Evolutionary conservation across 202 grass and related monocot species (phyloP).

Genomic region (Sporobolus alterniflorus): DNA sequence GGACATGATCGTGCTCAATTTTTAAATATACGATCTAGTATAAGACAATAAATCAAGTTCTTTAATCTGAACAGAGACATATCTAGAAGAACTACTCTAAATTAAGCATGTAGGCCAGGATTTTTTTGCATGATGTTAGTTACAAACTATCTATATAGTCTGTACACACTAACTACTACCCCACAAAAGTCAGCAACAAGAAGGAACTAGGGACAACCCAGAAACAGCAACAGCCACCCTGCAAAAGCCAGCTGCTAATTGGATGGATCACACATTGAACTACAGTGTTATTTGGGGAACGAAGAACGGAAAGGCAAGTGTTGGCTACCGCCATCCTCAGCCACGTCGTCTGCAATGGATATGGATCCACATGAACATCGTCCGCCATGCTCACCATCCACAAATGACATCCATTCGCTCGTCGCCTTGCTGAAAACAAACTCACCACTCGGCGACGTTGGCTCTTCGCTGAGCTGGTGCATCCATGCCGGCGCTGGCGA

Average conservation of each 20-base stretch:
- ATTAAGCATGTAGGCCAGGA: too few relatives aligned
- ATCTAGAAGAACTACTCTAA: too few relatives aligned
- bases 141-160: too few relatives aligned
- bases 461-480: constrained; percentile 26
- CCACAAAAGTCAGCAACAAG: neutral
- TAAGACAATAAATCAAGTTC: too few relatives aligned
- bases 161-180: neutral
- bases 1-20: too few relatives aligned
- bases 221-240: too few relatives aligned
- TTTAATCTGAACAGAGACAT: too few relatives aligned
- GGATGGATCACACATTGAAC: neutral
- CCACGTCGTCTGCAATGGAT: neutral
- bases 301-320: neutral
- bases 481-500: constrained; percentile 40
- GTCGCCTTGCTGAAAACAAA: constrained; percentile 62
- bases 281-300: neutral
- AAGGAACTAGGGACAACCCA: too few relatives aligned
- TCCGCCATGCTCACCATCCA: neutral
- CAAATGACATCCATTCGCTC: neutral
- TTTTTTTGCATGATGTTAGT: too few relatives aligned
- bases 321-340: neutral
- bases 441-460: constrained; percentile 45
- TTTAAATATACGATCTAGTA: too few relatives aligned
- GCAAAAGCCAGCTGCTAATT: neutral
- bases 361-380: neutral